Evolutionary conservation across 352 stramenopile species (phyloP).

Genomic region (Pythium utonaiense): DNA sequence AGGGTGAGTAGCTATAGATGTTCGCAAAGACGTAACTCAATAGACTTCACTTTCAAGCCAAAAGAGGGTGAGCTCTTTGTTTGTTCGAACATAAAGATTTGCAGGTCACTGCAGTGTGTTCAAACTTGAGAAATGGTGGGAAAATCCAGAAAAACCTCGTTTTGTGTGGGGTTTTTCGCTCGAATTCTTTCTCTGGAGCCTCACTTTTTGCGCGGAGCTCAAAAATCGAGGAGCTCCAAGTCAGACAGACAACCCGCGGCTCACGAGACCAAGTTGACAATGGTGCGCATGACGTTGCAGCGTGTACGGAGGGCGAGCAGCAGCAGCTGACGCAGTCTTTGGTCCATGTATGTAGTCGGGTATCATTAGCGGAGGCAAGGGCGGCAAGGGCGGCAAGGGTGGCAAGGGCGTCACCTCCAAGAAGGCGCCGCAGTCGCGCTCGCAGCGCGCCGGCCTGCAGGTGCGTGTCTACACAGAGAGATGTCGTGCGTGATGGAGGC

Average conservation of each 20-base stretch:
- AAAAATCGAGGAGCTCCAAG: constrained; percentile 19
- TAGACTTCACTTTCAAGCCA: background rate
- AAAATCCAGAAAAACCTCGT: constrained; percentile 26
- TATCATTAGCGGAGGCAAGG: constrained; percentile 93
- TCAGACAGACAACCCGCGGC: constrained; percentile 11
- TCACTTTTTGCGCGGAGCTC: constrained; percentile 17
- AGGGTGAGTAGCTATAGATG: no score
- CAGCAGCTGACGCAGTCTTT: background rate
- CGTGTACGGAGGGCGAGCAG: background rate
- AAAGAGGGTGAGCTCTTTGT: background rate
- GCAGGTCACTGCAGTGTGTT: constrained; percentile 4
- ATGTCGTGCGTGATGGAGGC: background rate
- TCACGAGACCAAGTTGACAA: constrained; percentile 6
- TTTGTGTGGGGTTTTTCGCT: constrained; percentile 11
- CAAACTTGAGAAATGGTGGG: constrained; percentile 24
- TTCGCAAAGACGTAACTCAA: no score
- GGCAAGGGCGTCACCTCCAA: constrained; percentile 99
- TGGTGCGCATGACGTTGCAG: constrained; percentile 2
- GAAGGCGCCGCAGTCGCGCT: constrained; percentile 98
- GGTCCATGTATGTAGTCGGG: constrained; percentile 43
- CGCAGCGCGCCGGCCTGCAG: constrained; percentile 96
- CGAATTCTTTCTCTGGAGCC: constrained; percentile 18
- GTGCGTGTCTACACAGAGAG: constrained; percentile 32
- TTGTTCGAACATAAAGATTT: constrained; percentile 12
- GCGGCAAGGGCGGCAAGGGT: constrained; percentile 97